Percentiles rank a stretch among this genome's conserved stretches.
Evolutionary conservation across 192 early-diverging fungal genomes (phyloP).

Genomic region (Ambispora gerdemannii): DNA sequence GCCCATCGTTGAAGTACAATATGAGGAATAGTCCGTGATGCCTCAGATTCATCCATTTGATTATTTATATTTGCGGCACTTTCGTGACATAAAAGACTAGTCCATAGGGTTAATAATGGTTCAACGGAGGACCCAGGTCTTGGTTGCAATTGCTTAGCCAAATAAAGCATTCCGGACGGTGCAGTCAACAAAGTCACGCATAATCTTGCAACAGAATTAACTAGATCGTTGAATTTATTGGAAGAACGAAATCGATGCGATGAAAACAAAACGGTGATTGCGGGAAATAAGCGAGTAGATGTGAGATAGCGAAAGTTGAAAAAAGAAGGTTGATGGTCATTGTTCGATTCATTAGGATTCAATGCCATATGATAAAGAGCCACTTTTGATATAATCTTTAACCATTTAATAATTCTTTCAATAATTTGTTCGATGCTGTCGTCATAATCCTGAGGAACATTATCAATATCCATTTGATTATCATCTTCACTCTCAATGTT

Average conservation of each 20-base stretch:
- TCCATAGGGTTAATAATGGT: constrained; percentile 17
- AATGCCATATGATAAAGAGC: constrained; percentile 25
- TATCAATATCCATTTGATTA: background rate
- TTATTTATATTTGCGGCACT: background rate
- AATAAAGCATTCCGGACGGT: constrained; percentile 20
- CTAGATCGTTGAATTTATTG: constrained; percentile 7
- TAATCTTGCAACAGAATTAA: constrained; percentile 22
- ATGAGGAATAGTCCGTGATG: background rate
- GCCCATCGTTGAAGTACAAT: constrained; percentile 1
- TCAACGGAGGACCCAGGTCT: background rate
- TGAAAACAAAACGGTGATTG: constrained; percentile 20
- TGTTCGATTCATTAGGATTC: constrained; percentile 2
- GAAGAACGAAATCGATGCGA: constrained; percentile 8
- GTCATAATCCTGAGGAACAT: background rate
- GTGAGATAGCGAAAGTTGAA: constrained; percentile 28
- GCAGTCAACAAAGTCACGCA: constrained; percentile 19
- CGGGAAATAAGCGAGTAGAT: constrained; percentile 7
- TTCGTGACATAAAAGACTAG: constrained; percentile 9
- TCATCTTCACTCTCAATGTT: background rate
- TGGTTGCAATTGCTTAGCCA: constrained; percentile 27
- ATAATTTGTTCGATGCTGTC: background rate
- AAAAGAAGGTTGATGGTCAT: background rate
- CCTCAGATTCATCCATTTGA: constrained; percentile 8
- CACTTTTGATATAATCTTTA: constrained; percentile 25
- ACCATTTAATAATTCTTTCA: background rate